These are phyloP conservation scores for Botryotinia calthae DNA, from an alignment of 2,329 filamentous ascomycete genomes.

Conservation along the genomic window DNA sequence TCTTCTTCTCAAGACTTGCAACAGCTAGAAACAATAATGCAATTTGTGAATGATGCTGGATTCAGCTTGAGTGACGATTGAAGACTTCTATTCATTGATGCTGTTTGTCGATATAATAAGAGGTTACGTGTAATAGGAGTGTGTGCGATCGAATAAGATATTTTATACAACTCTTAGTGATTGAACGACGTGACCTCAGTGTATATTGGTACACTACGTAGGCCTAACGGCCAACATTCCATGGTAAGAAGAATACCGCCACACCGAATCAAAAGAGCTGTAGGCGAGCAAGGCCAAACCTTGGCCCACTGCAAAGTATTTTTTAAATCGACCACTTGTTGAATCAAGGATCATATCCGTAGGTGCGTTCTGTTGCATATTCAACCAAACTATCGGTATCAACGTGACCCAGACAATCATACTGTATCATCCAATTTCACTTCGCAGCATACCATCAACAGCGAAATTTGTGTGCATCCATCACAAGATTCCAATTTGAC, in stretches of 20 bases:
- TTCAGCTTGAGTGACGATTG: background rate
- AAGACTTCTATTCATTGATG: too few relatives aligned
- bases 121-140: too few relatives aligned
- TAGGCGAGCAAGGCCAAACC: too few relatives aligned
- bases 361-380: background rate
- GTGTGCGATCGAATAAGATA: background rate
- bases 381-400: constrained; percentile 9
- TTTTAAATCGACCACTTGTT: background rate
- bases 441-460: background rate
- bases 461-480: background rate
- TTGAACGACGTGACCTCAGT: background rate
- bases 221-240: background rate
- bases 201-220: background rate
- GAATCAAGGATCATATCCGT: background rate
- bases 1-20: background rate
- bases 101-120: too few relatives aligned
- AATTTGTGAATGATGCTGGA: too few relatives aligned
- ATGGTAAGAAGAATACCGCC: background rate
- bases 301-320: background rate
- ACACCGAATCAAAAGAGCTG: background rate
- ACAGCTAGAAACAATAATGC: background rate
- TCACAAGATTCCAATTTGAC: background rate
- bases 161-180: background rate
- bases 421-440: background rate
- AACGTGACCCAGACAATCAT: background rate